Percentiles rank a stretch among this genome's conserved stretches.
These are phyloP conservation scores for Aspergillus pseudoviridinutans DNA, from an alignment of 2,329 filamentous ascomycete genomes.

Conservation along the genomic window DNA sequence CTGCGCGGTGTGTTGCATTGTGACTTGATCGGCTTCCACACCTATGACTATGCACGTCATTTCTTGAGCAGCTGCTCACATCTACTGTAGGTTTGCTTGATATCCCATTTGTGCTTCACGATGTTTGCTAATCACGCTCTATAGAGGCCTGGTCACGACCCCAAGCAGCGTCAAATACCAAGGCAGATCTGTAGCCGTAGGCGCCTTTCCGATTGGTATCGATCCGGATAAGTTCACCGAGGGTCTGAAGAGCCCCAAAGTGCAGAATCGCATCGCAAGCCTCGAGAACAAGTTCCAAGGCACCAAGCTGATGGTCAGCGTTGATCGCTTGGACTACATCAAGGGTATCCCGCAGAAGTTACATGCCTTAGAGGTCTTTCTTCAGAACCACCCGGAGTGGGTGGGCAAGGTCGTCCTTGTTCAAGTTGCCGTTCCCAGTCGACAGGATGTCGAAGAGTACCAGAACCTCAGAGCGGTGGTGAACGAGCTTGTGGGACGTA, in stretches of 20 bases:
- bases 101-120: constrained; percentile 5
- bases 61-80: constrained; percentile 92
- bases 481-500: constrained; percentile 89
- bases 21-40: constrained; percentile 96
- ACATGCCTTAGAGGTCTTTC: constrained; percentile 87
- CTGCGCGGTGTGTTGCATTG: constrained; percentile 85
- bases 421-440: constrained; percentile 85
- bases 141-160: constrained; percentile 57
- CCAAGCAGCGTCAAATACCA: constrained; percentile 88
- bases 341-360: constrained; percentile 95
- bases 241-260: constrained; percentile 72
- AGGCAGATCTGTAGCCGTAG: constrained; percentile 77
- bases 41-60: constrained; percentile 97
- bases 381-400: constrained; percentile 93
- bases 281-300: constrained; percentile 85
- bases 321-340: constrained; percentile 94
- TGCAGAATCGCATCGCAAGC: constrained; percentile 76
- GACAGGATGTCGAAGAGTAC: constrained; percentile 93
- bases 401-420: constrained; percentile 92
- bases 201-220: constrained; percentile 92
- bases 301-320: constrained; percentile 89
- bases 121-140: constrained; percentile 1
- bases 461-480: constrained; percentile 89
- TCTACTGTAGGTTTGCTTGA: constrained; percentile 58
- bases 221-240: constrained; percentile 92